These are phyloP conservation scores for Starmerella etchellsii DNA, from an alignment of 805 yeast species.

Conservation along the genomic window DNA sequence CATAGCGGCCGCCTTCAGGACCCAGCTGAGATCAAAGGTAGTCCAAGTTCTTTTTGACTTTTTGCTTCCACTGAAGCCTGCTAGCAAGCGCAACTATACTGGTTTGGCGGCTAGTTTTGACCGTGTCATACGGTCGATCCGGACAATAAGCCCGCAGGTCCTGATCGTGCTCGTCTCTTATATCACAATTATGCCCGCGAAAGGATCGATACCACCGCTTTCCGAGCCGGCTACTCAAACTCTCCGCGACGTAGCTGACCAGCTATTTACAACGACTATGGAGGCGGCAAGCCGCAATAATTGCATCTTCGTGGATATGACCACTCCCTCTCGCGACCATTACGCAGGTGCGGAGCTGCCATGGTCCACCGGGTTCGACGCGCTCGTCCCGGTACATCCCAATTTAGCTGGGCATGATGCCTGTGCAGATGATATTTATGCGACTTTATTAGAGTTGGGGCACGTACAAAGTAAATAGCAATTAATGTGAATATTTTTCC, in stretches of 20 bases:
- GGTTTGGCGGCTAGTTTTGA: background rate
- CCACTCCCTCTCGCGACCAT: slow-evolving; percentile 2
- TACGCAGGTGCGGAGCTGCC: slow-evolving; percentile 2
- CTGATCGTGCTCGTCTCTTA: slow-evolving; percentile 6
- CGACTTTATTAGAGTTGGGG: background rate
- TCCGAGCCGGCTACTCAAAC: background rate
- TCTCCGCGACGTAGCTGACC: slow-evolving; percentile 4
- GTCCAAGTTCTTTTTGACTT: background rate
- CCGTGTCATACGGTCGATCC: background rate
- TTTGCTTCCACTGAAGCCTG: background rate
- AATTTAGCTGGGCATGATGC: slow-evolving; percentile 6
- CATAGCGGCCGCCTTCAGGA: background rate
- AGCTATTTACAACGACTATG: slow-evolving; percentile 1
- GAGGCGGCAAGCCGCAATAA: slow-evolving; percentile 2
- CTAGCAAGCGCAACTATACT: background rate
- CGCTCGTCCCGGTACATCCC: slow-evolving; percentile 5
- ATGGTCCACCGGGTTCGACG: slow-evolving; percentile 5
- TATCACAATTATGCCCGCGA: slow-evolving; percentile 2
- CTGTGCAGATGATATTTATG: slow-evolving; percentile 2
- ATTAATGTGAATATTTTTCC: too few relatives aligned
- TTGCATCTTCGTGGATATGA: slow-evolving; percentile 4
- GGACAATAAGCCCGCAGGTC: slow-evolving; percentile 3
- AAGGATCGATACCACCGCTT: slow-evolving; percentile 4
- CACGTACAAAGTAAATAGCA: background rate
- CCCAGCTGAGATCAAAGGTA: background rate